Conservation (phyloP, 2,329 filamentous ascomycete genomes). For the Orbilia quercus region DNA sequence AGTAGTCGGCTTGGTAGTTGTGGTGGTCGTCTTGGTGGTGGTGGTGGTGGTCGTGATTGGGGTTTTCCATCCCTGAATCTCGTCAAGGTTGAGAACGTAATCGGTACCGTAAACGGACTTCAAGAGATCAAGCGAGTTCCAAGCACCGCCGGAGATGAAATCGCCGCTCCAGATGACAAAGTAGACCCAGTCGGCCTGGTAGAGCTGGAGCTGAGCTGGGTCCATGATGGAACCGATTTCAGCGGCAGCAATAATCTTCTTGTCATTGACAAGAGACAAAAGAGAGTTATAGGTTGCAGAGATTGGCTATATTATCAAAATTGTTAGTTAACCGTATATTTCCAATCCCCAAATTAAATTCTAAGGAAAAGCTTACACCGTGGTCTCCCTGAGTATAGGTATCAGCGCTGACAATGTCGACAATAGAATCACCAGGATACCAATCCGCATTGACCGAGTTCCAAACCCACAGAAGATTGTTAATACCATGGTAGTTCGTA, state of each 20-base stretch:
- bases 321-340: constrained; percentile 54
- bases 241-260: constrained; percentile 66
- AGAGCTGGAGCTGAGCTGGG: constrained; percentile 64
- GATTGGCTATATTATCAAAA: constrained; percentile 62
- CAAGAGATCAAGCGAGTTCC: constrained; percentile 64
- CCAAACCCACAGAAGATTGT: constrained; percentile 68
- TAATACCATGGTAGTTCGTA: constrained; percentile 65
- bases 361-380: constrained; percentile 63
- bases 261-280: constrained; percentile 64
- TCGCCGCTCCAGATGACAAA: constrained; percentile 66
- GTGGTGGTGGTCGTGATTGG: constrained; percentile 27
- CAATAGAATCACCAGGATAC: constrained; percentile 66
- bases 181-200: constrained; percentile 67
- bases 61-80: constrained; percentile 60
- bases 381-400: constrained; percentile 65
- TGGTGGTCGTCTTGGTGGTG: constrained; percentile 25
- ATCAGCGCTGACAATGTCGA: constrained; percentile 67
- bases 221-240: constrained; percentile 67
- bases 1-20: constrained; percentile 26
- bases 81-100: constrained; percentile 59
- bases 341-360: constrained; percentile 8
- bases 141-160: constrained; percentile 64
- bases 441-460: constrained; percentile 65
- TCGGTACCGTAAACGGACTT: constrained; percentile 60
- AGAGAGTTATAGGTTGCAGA: constrained; percentile 65